Conservation (phyloP, 108 stramenopile species). For the Fragilaria radians region DNA sequence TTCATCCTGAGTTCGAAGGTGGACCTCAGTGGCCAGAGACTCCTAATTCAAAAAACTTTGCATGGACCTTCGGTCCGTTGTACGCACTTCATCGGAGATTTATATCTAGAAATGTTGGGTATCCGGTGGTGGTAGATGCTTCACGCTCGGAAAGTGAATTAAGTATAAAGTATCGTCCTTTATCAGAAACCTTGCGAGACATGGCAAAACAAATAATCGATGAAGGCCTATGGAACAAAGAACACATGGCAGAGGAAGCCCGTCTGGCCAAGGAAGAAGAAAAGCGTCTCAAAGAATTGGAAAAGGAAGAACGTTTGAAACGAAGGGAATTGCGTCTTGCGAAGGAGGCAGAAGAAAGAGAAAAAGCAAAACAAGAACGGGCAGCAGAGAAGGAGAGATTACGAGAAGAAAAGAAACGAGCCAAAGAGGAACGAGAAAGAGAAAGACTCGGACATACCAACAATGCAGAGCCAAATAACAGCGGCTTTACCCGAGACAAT, state of each 20-base stretch:
- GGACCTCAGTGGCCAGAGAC: not conserved
- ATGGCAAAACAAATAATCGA: constrained; percentile 20
- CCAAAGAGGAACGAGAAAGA: not conserved
- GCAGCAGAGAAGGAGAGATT: not conserved
- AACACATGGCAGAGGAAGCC: not conserved
- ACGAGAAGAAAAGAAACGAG: not conserved
- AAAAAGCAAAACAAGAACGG: not conserved
- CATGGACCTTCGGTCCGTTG: not conserved
- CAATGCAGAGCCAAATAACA: not conserved
- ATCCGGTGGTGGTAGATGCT: not conserved
- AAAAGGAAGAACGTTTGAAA: not conserved
- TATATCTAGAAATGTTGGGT: not conserved
- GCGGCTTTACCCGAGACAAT: too few relatives aligned
- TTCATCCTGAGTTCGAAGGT: not conserved
- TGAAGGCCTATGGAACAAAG: not conserved
- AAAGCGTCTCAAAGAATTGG: not conserved
- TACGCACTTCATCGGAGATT: not conserved
- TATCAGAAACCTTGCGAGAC: constrained; percentile 7
- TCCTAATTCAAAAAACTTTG: not conserved
- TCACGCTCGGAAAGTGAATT: constrained; percentile 3
- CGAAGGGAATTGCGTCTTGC: not conserved
- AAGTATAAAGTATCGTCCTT: constrained; percentile 19
- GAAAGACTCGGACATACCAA: not conserved
- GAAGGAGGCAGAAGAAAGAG: not conserved
- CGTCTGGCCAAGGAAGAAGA: not conserved